These are phyloP conservation scores for Cystofilobasidium ferigula DNA, from an alignment of 768 basidiomycete genomes.

Conservation along the genomic window DNA sequence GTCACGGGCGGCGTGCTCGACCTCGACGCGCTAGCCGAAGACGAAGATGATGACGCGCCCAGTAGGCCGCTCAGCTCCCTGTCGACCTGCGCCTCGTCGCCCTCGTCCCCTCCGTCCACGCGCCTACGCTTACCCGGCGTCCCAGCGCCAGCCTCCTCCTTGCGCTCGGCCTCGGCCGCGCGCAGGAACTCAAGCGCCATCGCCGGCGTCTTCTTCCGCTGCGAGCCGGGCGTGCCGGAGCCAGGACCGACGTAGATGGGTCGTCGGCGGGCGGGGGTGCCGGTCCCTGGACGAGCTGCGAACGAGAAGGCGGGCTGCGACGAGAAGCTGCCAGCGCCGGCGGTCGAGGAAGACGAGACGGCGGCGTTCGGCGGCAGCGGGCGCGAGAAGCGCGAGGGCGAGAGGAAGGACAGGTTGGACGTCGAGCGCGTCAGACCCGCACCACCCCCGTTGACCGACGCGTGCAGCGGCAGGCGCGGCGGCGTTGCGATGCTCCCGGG, in stretches of 20 bases:
- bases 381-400: conserved; percentile 15
- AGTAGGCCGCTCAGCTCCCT: conserved; percentile 12
- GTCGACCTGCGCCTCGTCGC: conserved; percentile 3
- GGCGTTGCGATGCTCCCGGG: conserved; percentile 1
- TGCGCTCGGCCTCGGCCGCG: neutral
- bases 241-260: conserved; percentile 25
- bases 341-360: neutral
- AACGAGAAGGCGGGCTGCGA: neutral
- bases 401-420: conserved; percentile 19
- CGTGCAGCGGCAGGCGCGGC: neutral
- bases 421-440: conserved; percentile 4
- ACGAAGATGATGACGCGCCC: neutral
- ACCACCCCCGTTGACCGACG: neutral
- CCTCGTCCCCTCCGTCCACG: conserved; percentile 1
- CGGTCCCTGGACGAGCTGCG: neutral
- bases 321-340: neutral
- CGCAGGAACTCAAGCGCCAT: conserved; percentile 1
- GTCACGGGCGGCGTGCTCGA: neutral
- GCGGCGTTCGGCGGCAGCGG: neutral
- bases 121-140: conserved; percentile 22
- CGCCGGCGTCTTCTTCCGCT: conserved; percentile 11
- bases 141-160: conserved; percentile 7
- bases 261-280: conserved; percentile 9
- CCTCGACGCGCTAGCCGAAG: neutral
- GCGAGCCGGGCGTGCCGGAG: neutral